Base-by-base conservation (phyloP, 495 filamentous ascomycete genomes). In the Entonaema liquescens region DNA sequence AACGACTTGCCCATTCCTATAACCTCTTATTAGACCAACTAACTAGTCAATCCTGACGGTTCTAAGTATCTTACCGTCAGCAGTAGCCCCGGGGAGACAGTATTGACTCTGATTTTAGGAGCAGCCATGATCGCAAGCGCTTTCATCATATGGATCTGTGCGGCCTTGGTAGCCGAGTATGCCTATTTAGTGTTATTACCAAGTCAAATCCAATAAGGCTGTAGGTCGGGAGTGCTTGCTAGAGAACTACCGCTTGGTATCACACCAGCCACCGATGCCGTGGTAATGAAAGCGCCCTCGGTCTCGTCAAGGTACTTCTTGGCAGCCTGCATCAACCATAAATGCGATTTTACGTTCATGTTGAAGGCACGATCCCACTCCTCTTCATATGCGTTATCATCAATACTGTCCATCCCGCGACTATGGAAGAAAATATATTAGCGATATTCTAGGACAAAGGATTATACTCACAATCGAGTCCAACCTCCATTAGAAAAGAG, bases 401-500 rank as follows among this genome's bases (percentile, higher is more conserved):
- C 83, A 35, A 88, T 78, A 72, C 85, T 79, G 17, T 42, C 66
- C 65, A 88, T 81, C 65, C 84, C 81, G 33, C 84, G 81, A 8
- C 70, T 72, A 38, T 15, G 49, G 15, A 38, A 15, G 12, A 19
- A n/a, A 38, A 36, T 5, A 21, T 15, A 15, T 72, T 44, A 72
- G 62, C 35, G 21, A 17, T 47, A n/a, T 35, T 7, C 11, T 54
- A 17, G 29, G 17, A n/a, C 15, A 35, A 53, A n/a, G n/a, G n/a
- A 53, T n/a, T 28, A 13, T 29, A 63, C 69, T 68, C 55, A 72
- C 69, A 85, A 74, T 6, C 76, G 78, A 8, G 86, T 88, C 86
- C 86, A 89, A 44, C 86, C 87, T 8, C 81, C 83, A 68, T 89
- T 89, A 13, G 84, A 87, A 47, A 88, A 83, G 36, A 88, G 74